Percentiles rank a stretch among this genome's conserved stretches.
Evolutionary conservation across 2,329 filamentous ascomycete genomes (phyloP).

Genomic region (Cercospora sp.): DNA sequence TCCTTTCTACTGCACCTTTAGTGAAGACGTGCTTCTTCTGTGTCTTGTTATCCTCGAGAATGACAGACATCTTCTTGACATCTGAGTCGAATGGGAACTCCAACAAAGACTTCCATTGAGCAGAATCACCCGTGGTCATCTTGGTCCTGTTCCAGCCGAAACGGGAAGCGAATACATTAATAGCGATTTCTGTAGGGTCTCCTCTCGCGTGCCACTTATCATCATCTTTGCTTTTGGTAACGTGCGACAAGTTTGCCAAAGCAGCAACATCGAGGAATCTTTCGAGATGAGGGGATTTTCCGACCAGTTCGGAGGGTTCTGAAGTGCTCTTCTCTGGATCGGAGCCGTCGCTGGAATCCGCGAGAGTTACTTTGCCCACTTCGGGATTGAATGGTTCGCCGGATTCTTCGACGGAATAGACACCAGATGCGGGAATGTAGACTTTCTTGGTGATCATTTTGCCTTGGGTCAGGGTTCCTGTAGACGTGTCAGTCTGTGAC

Average conservation of each 20-base stretch:
- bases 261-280: constrained; percentile 59
- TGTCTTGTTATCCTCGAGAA: constrained; percentile 59
- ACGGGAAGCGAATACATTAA: constrained; percentile 70
- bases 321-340: constrained; percentile 18
- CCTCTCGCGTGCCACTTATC: constrained; percentile 62
- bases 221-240: constrained; percentile 57
- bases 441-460: constrained; percentile 64
- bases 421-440: constrained; percentile 61
- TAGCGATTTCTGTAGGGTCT: constrained; percentile 71
- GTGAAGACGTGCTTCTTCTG: constrained; percentile 53
- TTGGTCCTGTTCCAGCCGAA: constrained; percentile 48
- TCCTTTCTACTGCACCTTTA: constrained; percentile 69
- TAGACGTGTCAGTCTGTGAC: constrained; percentile 40
- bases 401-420: constrained; percentile 59
- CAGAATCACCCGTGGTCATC: constrained; percentile 18
- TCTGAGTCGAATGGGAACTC: constrained; percentile 74
- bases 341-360: background rate
- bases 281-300: constrained; percentile 45
- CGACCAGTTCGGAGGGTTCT: constrained; percentile 35
- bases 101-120: constrained; percentile 53
- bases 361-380: constrained; percentile 57
- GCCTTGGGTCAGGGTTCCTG: constrained; percentile 40
- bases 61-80: constrained; percentile 74
- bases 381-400: constrained; percentile 60
- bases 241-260: constrained; percentile 64